A percentile compares a stretch with the other conserved stretches of the same genome.
These are phyloP conservation scores for Petunia secreta DNA, from an alignment of 257 asterid species.

Conservation along the genomic window DNA sequence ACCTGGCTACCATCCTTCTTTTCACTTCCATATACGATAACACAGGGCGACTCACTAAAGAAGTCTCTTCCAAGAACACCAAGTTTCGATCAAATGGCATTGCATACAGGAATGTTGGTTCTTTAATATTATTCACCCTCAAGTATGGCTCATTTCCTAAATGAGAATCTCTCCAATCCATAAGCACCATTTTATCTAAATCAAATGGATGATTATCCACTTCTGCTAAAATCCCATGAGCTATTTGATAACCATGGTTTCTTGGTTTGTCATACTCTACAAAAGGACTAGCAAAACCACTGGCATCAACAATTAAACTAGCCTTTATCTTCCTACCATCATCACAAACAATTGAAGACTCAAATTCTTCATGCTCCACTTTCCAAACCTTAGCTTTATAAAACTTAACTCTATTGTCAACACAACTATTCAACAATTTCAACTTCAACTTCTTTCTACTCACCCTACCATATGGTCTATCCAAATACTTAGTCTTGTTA, in stretches of 20 bases:
- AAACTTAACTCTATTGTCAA: constrained; percentile 59
- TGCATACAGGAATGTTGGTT: constrained; percentile 79
- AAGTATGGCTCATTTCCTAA: constrained; percentile 81
- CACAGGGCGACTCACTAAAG: constrained; percentile 75
- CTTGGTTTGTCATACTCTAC: constrained; percentile 73
- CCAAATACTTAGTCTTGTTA: constrained; percentile 63
- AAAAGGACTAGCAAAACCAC: constrained; percentile 71
- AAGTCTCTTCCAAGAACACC: constrained; percentile 84
- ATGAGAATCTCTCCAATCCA: constrained; percentile 99
- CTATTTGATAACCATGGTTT: constrained; percentile 78
- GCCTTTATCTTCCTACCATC: constrained; percentile 71
- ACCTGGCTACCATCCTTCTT: constrained; percentile 84
- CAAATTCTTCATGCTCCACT: constrained; percentile 71
- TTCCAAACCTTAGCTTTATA: constrained; percentile 66
- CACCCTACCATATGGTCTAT: constrained; percentile 78
- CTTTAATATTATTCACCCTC: constrained; percentile 48
- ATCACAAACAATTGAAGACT: constrained; percentile 68
- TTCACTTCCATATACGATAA: constrained; percentile 71
- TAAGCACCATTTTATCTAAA: constrained; percentile 84
- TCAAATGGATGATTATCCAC: constrained; percentile 85
- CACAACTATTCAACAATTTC: constrained; percentile 62
- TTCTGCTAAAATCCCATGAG: constrained; percentile 88
- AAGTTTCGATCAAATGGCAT: constrained; percentile 84
- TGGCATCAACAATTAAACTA: constrained; percentile 79
- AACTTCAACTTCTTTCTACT: constrained; percentile 60